phyloP scores from a whole-genome alignment of 352 stramenopile species.

The Pythium volutum region DNA sequence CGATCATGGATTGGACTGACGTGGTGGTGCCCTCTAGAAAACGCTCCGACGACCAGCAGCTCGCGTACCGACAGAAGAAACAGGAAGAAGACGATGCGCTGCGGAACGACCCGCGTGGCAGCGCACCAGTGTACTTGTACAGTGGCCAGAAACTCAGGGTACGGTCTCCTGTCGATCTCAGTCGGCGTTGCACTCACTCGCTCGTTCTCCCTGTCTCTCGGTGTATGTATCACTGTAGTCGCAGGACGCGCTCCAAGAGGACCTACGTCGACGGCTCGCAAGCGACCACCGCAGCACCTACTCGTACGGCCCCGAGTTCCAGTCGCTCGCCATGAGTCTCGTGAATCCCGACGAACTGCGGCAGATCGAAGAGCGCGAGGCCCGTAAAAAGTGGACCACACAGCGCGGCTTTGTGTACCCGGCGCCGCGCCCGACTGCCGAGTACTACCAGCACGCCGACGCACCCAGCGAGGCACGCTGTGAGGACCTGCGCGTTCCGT shows the following conservation, averaged over 20 bases:
- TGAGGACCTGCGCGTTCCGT: constrained; percentile 80
- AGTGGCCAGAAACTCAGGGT: constrained; percentile 84
- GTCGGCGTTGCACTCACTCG: background rate
- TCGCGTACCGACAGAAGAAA: constrained; percentile 41
- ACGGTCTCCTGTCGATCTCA: background rate
- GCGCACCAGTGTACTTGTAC: constrained; percentile 75
- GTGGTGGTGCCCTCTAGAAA: constrained; percentile 14
- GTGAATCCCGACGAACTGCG: constrained; percentile 66
- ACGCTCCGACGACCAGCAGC: constrained; percentile 28
- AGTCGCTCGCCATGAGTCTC: constrained; percentile 80
- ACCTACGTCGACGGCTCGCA: constrained; percentile 58
- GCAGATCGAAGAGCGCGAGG: constrained; percentile 43
- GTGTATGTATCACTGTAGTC: constrained; percentile 32
- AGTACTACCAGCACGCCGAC: constrained; percentile 72
- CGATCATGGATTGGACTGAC: background rate
- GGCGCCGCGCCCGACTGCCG: constrained; percentile 45
- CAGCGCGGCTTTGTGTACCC: constrained; percentile 88
- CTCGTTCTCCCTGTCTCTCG: background rate
- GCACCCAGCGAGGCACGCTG: constrained; percentile 73
- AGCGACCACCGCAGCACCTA: constrained; percentile 65
- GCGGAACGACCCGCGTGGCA: background rate
- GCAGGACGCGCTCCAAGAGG: constrained; percentile 82
- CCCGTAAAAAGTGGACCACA: constrained; percentile 76
- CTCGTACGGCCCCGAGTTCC: constrained; percentile 87
- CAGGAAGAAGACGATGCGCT: constrained; percentile 29